These are phyloP conservation scores for Aureobasidium leucospermi DNA, from an alignment of 2,329 filamentous ascomycete species.

Conservation along the genomic window DNA sequence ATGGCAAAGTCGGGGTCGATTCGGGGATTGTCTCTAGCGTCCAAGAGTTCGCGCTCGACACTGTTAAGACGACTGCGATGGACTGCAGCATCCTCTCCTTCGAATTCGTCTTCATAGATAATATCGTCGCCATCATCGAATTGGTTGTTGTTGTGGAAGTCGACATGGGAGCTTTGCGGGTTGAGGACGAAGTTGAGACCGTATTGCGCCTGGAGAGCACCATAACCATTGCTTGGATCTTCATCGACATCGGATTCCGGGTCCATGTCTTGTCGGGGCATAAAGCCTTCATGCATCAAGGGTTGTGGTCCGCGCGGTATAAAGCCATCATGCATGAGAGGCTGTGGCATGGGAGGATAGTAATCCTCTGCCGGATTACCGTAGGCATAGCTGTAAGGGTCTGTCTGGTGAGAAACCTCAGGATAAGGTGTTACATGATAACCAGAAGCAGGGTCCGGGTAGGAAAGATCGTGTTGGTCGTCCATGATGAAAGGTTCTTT, in stretches of 20 bases:
- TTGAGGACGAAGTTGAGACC: conserved; percentile 15
- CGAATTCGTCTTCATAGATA: conserved; percentile 22
- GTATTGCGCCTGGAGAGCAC: conserved; percentile 21
- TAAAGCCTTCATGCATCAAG: conserved; percentile 33
- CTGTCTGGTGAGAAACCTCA: not conserved
- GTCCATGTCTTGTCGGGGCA: conserved; percentile 29
- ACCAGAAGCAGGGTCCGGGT: conserved; percentile 6
- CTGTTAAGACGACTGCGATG: conserved; percentile 14
- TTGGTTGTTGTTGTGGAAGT: conserved; percentile 18
- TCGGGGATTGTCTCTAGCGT: conserved; percentile 26
- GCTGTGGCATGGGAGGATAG: conserved; percentile 12
- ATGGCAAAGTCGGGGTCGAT: conserved; percentile 30
- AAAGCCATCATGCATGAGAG: conserved; percentile 32
- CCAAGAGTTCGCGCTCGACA: conserved; percentile 23
- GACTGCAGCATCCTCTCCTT: conserved; percentile 20
- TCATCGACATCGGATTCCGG: conserved; percentile 28
- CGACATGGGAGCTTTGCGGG: conserved; percentile 11
- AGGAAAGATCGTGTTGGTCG: conserved; percentile 7
- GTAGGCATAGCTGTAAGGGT: conserved; percentile 9
- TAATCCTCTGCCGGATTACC: not conserved
- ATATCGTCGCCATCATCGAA: conserved; percentile 22
- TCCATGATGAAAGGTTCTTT: not conserved
- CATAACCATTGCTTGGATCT: conserved; percentile 19
- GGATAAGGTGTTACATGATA: conserved; percentile 5
- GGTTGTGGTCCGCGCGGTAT: conserved; percentile 27